Base-by-base conservation (phyloP, 106 monocot species). In the Allium fistulosum region DNA sequence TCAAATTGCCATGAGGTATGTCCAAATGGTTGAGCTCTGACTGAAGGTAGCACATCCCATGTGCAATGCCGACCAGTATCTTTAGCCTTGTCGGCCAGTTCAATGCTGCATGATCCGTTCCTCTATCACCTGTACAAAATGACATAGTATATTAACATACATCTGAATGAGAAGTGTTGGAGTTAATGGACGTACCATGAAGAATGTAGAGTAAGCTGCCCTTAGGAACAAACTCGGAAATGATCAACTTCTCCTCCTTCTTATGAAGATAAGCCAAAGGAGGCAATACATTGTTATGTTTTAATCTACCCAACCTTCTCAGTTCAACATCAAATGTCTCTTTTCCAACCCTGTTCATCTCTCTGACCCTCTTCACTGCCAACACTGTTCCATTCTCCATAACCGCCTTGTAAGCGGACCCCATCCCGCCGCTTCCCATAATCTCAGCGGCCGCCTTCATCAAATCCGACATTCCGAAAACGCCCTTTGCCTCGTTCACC, bases 401-500 rank as follows among this genome's bases (percentile, higher is more conserved):
- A 62, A 87, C 75, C 3, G 83, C 87, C 57, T 10, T 94, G 77
- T 85, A 94, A 46, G 84, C 76, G 1, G 94, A 80, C 59, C 94
- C 90, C 53, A 85, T 28, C 49, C 87, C 83, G 1, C 87, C 86
- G 64, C 62, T 85, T 11, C 87, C 90, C 59, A 94, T 67, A 80
- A 91, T 77, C 83, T 91, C 94, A 4, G 94, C 94, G 11, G 87
- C 85, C 46, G 94, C 90, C 71, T 83, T 94, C 94, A 94, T 88
- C 79, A 94, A 37, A 57, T 94, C 87, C 37, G 65, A 14, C 77
- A 90, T 1, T 22, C 69, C 83, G 57, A 94, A 80, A 26, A 49
- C 46, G 10, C 87, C 90, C 70, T 81, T 85, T 50, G 17, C 65
- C 78, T 79, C 91, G 62, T 66, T 81, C 28, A 71, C 66, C 81